Base-by-base conservation (phyloP, 345 rosid genomes). In the Dipteronia sinensis region DNA sequence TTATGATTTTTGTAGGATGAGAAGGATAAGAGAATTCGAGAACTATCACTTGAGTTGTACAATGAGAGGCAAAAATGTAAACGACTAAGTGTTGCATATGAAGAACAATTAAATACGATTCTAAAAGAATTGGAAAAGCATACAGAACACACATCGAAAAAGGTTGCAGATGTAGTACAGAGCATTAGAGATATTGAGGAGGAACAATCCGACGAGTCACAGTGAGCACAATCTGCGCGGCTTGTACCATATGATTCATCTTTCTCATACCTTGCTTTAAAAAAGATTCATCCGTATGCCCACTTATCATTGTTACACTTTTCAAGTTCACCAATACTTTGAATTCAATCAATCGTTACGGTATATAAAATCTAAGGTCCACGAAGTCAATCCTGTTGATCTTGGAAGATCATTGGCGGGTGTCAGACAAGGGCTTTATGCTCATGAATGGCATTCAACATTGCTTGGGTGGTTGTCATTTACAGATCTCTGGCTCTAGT, bases 41-140 rank as follows among this genome's bases (percentile, higher is more conserved):
- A 74, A 47, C 70, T 64, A 46, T 74, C 77, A 13, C 10, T 64
- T 46, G 77, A 64, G 58, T 46, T 74, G 46, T 63, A 74, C 77
- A 74, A 74, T 49, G 70, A 74, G 27, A 74, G 77, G 22, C 77
- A 49, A 49, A 74, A 64, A 47, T 64, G 77, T 27, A 64, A 74
- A 49, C 62, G 77, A 10, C n/a, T 46, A 6, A 49, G 63, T 49
- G 77, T 64, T 47, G 61, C 44, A 46, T 74, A 64, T 4, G 47
- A 49, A 74, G 71, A 74, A 29, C 77, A 65, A 31, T 46, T 74
- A 25, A 74, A 74, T 46, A 74, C 2, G 59, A 74, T 63, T 20
- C 31, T 74, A 13, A 74, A 63, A 40, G 69, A 64, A 63, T 9
- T 74, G 44, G 69, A 64, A 25, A 74, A 44, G 29, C 77, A 74